Evolutionary conservation across 176 grass and related monocot species (phyloP).

Genomic region (Areca catechu): DNA sequence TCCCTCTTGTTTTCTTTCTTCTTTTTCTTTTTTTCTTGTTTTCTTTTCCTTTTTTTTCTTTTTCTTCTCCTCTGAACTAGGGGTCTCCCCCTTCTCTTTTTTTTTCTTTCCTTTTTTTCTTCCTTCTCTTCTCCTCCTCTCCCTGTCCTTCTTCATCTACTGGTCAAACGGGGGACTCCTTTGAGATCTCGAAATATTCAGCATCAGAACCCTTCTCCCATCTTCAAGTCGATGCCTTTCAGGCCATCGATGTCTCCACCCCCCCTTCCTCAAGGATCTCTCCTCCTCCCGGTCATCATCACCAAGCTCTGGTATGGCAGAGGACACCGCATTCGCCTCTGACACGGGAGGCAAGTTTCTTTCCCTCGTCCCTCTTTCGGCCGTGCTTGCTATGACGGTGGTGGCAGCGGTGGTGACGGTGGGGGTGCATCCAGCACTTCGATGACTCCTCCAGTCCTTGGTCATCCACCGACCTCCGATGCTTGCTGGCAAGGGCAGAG

Average conservation of each 20-base stretch:
- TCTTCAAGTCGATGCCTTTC: conserved; percentile 9
- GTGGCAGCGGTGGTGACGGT: conserved; percentile 3
- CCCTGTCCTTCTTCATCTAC: no score
- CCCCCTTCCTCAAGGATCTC: conserved; percentile 63
- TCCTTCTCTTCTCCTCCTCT: no score
- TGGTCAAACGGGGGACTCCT: no score
- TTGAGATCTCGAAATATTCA: conserved; percentile 22
- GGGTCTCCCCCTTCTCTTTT: no score
- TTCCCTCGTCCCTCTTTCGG: conserved; percentile 3
- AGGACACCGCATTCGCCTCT: neutral
- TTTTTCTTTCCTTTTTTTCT: no score
- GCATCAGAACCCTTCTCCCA: conserved; percentile 12
- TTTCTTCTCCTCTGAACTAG: no score
- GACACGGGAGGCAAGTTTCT: no score
- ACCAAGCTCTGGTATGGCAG: no score
- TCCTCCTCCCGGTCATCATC: conserved; percentile 87
- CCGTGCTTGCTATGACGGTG: neutral
- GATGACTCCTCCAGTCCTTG: conserved; percentile 27
- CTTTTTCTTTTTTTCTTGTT: no score
- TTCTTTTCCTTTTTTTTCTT: no score
- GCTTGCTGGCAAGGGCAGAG: conserved; percentile 26
- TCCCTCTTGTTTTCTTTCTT: no score
- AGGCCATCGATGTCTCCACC: no score
- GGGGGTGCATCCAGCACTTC: conserved; percentile 48
- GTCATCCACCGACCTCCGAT: conserved; percentile 32